A percentile compares a stretch with the other conserved stretches of the same genome.
phyloP scores from a whole-genome alignment of 2,329 filamentous ascomycete species.

The Aspergillus glaucus region DNA sequence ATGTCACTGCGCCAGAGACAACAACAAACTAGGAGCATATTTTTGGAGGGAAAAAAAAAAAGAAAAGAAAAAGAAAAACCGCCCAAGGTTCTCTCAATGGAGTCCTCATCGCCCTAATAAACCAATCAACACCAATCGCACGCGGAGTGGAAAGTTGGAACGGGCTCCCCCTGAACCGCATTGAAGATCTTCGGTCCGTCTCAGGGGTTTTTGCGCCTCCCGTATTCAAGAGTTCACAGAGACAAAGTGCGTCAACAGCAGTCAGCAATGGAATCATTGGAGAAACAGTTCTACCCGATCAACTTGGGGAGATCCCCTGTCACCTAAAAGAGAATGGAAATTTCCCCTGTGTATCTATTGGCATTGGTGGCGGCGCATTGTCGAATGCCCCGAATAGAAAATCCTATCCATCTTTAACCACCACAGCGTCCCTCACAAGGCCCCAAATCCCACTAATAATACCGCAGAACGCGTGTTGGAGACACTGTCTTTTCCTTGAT shows the following conservation, averaged over 20 bases:
- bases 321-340: neutral
- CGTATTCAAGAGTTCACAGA: neutral
- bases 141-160: neutral
- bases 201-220: neutral
- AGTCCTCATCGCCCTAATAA: neutral
- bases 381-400: neutral
- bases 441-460: neutral
- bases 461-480: neutral
- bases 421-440: neutral
- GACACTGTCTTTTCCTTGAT: neutral
- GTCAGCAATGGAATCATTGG: neutral
- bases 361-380: neutral
- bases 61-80: neutral
- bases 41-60: neutral
- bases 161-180: neutral
- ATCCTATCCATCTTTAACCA: neutral
- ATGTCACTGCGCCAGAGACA: too few species aligned
- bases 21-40: neutral
- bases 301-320: neutral
- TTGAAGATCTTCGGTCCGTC: neutral
- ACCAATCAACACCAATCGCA: neutral
- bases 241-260: neutral
- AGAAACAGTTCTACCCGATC: neutral
- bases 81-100: neutral
- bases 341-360: neutral